These are phyloP conservation scores for Oryza coarctata DNA, from an alignment of 176 grass and related monocot genomes.

Conservation along the genomic window DNA sequence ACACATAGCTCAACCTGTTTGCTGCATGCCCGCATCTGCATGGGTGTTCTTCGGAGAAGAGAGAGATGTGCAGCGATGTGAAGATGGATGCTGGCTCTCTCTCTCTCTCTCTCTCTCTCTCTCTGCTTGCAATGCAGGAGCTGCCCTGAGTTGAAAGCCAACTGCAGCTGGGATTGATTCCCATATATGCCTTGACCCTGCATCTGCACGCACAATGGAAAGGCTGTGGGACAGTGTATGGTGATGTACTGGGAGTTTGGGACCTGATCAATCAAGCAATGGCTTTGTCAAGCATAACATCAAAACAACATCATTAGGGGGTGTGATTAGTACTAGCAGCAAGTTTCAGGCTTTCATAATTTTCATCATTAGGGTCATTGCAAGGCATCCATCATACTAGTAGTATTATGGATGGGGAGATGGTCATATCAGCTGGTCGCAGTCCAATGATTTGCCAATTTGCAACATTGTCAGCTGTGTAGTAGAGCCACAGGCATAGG, in stretches of 20 bases:
- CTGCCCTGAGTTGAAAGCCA: conserved; percentile 29
- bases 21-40: not conserved
- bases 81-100: not conserved
- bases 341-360: not conserved
- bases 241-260: not conserved
- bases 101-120: not conserved
- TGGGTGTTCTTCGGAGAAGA: not conserved
- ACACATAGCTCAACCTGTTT: conserved; percentile 17
- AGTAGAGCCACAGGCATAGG: conserved; percentile 8
- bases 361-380: not conserved
- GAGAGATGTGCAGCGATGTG: not conserved
- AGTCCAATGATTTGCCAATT: conserved; percentile 43
- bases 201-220: not conserved
- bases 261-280: not conserved
- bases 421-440: conserved; percentile 38
- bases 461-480: conserved; percentile 26
- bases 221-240: not conserved
- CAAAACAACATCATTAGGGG: not conserved
- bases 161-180: not conserved
- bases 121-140: conserved; percentile 1
- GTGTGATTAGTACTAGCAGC: not conserved
- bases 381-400: not conserved
- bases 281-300: not conserved
- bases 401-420: conserved; percentile 13
- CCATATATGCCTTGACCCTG: not conserved